Evolutionary conservation across 352 stramenopile genomes (phyloP).

Genomic region (Phytophthora litchii): DNA sequence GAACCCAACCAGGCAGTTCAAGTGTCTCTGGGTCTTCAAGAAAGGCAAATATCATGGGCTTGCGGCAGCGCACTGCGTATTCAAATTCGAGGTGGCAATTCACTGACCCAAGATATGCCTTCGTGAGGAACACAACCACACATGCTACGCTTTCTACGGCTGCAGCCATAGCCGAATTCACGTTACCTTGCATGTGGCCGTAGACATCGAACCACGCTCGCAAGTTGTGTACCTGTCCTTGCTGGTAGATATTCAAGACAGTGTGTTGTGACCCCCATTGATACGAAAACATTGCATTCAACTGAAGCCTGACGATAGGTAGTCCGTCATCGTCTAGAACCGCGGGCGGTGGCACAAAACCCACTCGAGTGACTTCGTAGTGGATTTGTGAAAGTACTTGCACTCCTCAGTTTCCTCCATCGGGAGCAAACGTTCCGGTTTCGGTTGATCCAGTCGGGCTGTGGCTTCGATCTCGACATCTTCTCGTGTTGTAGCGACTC

Average conservation of each 20-base stretch:
- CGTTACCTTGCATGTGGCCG: slow-evolving; percentile 70
- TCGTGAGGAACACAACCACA: slow-evolving; percentile 61
- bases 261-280: slow-evolving; percentile 51
- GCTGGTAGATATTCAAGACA: slow-evolving; percentile 51
- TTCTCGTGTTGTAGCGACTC: slow-evolving; percentile 26
- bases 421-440: slow-evolving; percentile 29
- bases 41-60: slow-evolving; percentile 55
- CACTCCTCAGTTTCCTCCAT: slow-evolving; percentile 22
- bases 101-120: slow-evolving; percentile 49
- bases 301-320: slow-evolving; percentile 37
- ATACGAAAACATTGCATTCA: slow-evolving; percentile 69
- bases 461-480: slow-evolving; percentile 22
- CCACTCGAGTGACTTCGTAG: slow-evolving; percentile 47
- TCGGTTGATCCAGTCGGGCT: background rate
- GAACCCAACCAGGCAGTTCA: slow-evolving; percentile 46
- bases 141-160: slow-evolving; percentile 62
- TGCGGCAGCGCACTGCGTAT: slow-evolving; percentile 47
- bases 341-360: slow-evolving; percentile 31
- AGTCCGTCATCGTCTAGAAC: slow-evolving; percentile 50
- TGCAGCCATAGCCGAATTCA: slow-evolving; percentile 65
- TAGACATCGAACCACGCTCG: slow-evolving; percentile 65
- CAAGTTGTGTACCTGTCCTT: slow-evolving; percentile 42
- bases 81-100: slow-evolving; percentile 68
- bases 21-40: slow-evolving; percentile 42
- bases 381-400: slow-evolving; percentile 29